Base-by-base conservation (phyloP, 2,329 filamentous ascomycete genomes). In the Clonostachys byssicola region DNA sequence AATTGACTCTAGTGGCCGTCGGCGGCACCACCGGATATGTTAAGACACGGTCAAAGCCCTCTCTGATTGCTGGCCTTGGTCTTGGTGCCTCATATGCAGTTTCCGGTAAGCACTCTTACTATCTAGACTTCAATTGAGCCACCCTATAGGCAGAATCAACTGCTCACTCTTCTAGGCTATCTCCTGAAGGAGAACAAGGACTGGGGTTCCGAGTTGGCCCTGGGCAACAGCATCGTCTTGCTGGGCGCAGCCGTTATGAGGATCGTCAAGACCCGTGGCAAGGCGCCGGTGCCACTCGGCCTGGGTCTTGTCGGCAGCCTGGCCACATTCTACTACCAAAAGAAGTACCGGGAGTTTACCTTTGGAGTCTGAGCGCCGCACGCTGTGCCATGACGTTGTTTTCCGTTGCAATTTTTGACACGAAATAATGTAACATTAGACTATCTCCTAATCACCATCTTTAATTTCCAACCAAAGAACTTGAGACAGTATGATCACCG, bases 101-200 rank as follows among this genome's bases (percentile, higher is more conserved):
- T 18, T n/a, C 36, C 10, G 36, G 36, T 39, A 18, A 39, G 36
- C 10, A n/a, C 7, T 4, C 4, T 18, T 3, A 18, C 14, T 18
- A n/a, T 8, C 7, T 10, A 1, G 23, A 30, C 8, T 30, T 30
- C 36, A n/a, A 39, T 39, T 18, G 7, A 4, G 17, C 10, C 36
- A 39, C 3, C 12, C 10, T n/a, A 4, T 4, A 39, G 17, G 12
- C 23, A 30, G 8, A 9, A 30, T 30, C 17, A 39, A 14, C 4
- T 39, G 36, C 14, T 39, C 1, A 39, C 23, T 10, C 23, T 30
- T 8, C 30, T 7, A 71, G 67, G 66, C 42, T 71, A 71, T 41
- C 63, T 71, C 18, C 59, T 71, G 47, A 68, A 66, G 54, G 54
- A 62, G 47, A 71, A 71, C 56, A 66, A 66, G 55, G 66, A 71